A percentile compares a stretch with the other conserved stretches of the same genome.
These are phyloP conservation scores for Zymoseptoria ardabiliae DNA, from an alignment of 2,329 filamentous ascomycete genomes.

Conservation along the genomic window DNA sequence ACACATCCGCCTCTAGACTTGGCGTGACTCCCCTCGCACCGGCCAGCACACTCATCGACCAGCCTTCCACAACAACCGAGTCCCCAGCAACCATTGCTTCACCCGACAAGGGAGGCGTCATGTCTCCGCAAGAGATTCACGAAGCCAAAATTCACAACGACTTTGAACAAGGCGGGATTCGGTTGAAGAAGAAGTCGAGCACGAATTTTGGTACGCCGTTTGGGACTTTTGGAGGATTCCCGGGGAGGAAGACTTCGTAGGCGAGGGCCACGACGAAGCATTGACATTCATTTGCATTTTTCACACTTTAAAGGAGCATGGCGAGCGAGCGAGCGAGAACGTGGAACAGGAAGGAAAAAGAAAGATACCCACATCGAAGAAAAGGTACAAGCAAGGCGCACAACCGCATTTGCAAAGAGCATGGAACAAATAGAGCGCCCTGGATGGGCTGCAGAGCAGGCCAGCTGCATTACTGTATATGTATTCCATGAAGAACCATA, in stretches of 20 bases:
- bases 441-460: no score
- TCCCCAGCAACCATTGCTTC: slow-evolving; percentile 3
- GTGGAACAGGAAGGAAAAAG: no score
- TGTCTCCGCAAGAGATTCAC: slow-evolving; percentile 19
- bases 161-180: slow-evolving; percentile 29
- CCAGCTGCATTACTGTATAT: neutral
- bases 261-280: no score
- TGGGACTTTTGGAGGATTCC: slow-evolving; percentile 27
- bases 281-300: no score
- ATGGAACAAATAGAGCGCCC: no score
- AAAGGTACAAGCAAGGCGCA: no score
- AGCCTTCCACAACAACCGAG: slow-evolving; percentile 1
- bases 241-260: slow-evolving; percentile 14
- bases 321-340: no score
- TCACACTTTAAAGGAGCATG: no score
- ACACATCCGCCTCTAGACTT: neutral
- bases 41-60: slow-evolving; percentile 2
- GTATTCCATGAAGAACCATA: neutral
- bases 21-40: slow-evolving; percentile 11
- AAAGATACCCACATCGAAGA: no score
- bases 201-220: slow-evolving; percentile 32
- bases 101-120: neutral
- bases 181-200: slow-evolving; percentile 31
- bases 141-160: slow-evolving; percentile 21
- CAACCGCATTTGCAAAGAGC: no score